These are phyloP conservation scores for Thecaphora frezii DNA, from an alignment of 1,284 basidiomycete genomes.

Conservation along the genomic window DNA sequence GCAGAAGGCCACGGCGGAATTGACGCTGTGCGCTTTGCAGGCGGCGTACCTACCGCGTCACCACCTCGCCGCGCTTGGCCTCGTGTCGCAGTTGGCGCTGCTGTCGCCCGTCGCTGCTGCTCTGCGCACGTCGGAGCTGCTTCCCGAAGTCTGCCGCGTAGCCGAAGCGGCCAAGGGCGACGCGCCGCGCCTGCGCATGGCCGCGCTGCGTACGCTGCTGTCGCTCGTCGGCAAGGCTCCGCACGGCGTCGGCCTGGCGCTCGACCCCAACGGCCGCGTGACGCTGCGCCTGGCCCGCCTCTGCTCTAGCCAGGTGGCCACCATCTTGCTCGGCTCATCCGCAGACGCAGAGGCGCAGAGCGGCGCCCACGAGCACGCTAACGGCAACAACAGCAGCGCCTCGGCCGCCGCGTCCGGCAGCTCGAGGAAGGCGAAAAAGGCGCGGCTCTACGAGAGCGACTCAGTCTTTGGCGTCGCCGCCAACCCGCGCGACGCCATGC, in stretches of 20 bases:
- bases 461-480: conserved; percentile 15
- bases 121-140: conserved; percentile 10
- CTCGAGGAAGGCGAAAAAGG: conserved; percentile 22
- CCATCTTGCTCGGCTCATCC: conserved; percentile 4
- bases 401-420: neutral
- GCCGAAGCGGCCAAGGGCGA: conserved; percentile 13
- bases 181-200: conserved; percentile 2
- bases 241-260: conserved; percentile 16
- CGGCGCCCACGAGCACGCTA: neutral
- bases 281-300: conserved; percentile 38
- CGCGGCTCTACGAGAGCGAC: conserved; percentile 43
- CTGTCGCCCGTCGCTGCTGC: conserved; percentile 19
- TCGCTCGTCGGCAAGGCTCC: conserved; percentile 13
- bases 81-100: conserved; percentile 22
- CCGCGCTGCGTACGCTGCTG: conserved; percentile 24
- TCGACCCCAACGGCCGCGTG: conserved; percentile 31
- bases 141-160: conserved; percentile 26
- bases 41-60: conserved; percentile 10
- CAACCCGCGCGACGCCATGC: conserved; percentile 27
- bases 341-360: neutral
- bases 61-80: conserved; percentile 21
- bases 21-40: conserved; percentile 28
- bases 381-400: neutral
- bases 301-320: conserved; percentile 11
- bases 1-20: conserved; percentile 26